A percentile compares a stretch with the other conserved stretches of the same genome.
Evolutionary conservation across 2,329 filamentous ascomycete species (phyloP).

Genomic region (Cladophialophora immunda): DNA sequence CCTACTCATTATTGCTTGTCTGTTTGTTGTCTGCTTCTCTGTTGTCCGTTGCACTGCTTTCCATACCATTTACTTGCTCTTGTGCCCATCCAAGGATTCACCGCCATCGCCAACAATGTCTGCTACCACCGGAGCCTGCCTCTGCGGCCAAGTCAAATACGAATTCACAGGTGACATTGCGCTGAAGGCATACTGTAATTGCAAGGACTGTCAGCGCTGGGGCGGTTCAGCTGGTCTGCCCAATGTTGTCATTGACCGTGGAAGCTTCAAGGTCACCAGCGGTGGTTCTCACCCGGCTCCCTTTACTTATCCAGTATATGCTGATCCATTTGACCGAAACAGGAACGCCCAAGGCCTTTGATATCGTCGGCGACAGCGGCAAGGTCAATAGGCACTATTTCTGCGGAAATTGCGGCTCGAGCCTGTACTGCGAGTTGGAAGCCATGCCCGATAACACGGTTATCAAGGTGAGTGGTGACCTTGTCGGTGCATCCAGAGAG

Average conservation of each 20-base stretch:
- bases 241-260: slow-evolving; percentile 61
- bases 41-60: background rate
- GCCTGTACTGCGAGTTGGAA: slow-evolving; percentile 62
- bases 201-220: slow-evolving; percentile 62
- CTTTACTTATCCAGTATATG: background rate
- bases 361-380: slow-evolving; percentile 58
- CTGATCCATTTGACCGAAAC: background rate
- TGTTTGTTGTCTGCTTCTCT: slow-evolving; percentile 4
- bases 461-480: slow-evolving; percentile 42
- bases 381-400: slow-evolving; percentile 67
- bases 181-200: slow-evolving; percentile 61
- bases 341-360: slow-evolving; percentile 57
- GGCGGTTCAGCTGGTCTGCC: slow-evolving; percentile 61
- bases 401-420: slow-evolving; percentile 61
- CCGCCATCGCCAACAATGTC: background rate
- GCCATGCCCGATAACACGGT: slow-evolving; percentile 60
- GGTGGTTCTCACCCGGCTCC: slow-evolving; percentile 42
- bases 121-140: slow-evolving; percentile 46
- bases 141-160: slow-evolving; percentile 46
- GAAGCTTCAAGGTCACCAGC: slow-evolving; percentile 58
- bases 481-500: background rate
- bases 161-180: slow-evolving; percentile 52
- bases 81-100: background rate
- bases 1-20: background rate
- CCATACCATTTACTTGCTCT: background rate